phyloP scores from a whole-genome alignment of 75 land plant genomes.

The Isoetes taiwanensis region DNA sequence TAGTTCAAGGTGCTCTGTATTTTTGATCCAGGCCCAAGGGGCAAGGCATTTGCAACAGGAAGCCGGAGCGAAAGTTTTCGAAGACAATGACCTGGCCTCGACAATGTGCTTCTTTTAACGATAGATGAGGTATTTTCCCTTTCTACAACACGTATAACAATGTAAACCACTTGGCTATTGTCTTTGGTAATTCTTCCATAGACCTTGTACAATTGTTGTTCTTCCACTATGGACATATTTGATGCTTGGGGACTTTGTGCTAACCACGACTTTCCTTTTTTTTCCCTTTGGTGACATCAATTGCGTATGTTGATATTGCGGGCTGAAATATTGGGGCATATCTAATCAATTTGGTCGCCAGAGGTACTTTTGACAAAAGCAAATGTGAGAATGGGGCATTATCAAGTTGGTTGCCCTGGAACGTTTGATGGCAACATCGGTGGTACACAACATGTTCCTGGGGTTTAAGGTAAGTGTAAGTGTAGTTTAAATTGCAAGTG shows the following conservation, averaged over 20 bases:
- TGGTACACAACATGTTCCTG: too few species aligned
- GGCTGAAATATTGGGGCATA: conserved; percentile 63
- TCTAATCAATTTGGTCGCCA: conserved; percentile 44
- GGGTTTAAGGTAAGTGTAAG: too few species aligned
- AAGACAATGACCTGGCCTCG: conserved; percentile 28
- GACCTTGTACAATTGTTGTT: too few species aligned
- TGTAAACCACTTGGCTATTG: too few species aligned
- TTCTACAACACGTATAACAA: background rate
- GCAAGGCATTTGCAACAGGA: conserved; percentile 35
- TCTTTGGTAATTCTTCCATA: too few species aligned
- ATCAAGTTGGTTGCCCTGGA: conserved; percentile 70
- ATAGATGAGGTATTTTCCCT: conserved; percentile 54
- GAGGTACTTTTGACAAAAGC: conserved; percentile 38
- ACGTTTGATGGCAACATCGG: conserved; percentile 39
- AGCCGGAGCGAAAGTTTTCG: conserved; percentile 33
- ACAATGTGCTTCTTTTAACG: conserved; percentile 80
- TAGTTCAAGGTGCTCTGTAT: conserved; percentile 52
- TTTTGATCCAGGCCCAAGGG: conserved; percentile 97
- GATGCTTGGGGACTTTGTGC: too few species aligned
- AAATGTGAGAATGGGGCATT: conserved; percentile 60
- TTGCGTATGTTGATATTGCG: conserved; percentile 15
- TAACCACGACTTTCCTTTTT: too few species aligned
- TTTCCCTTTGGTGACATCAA: background rate
- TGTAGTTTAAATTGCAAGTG: too few species aligned
- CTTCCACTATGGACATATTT: too few species aligned